Percentiles rank a stretch among this genome's conserved stretches.
These are phyloP conservation scores for Hawksworthiomyces lignivorus DNA, from an alignment of 2,329 filamentous ascomycete species.

Conservation along the genomic window DNA sequence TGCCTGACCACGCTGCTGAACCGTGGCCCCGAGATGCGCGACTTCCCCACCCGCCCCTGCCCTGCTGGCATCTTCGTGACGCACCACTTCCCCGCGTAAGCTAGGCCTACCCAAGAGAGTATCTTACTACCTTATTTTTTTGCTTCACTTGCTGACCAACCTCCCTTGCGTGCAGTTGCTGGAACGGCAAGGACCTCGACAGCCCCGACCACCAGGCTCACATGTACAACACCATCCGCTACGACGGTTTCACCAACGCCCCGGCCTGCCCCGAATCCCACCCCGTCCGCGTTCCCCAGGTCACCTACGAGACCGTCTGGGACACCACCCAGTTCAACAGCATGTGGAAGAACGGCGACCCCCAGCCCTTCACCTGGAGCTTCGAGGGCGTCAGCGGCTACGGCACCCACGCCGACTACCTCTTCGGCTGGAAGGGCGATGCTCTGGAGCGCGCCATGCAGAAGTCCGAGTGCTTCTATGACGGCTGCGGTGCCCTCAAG, in stretches of 20 bases:
- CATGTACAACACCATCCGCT: slow-evolving; percentile 18
- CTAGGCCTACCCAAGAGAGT: too few species aligned
- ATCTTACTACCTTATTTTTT: not conserved
- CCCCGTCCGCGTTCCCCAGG: slow-evolving; percentile 28
- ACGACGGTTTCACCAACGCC: slow-evolving; percentile 23
- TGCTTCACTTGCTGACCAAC: not conserved
- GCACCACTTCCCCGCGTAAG: slow-evolving; percentile 18
- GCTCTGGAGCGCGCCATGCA: slow-evolving; percentile 23
- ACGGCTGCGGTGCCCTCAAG: slow-evolving; percentile 26
- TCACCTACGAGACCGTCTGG: slow-evolving; percentile 28
- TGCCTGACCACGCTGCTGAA: slow-evolving; percentile 15
- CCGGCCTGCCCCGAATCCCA: slow-evolving; percentile 25
- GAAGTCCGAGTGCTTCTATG: slow-evolving; percentile 32
- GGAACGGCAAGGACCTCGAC: slow-evolving; percentile 48
- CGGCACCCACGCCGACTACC: slow-evolving; percentile 25
- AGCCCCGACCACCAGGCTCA: slow-evolving; percentile 27
- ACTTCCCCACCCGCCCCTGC: slow-evolving; percentile 15
- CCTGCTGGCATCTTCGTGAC: slow-evolving; percentile 16
- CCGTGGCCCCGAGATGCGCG: slow-evolving; percentile 12
- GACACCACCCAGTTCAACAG: slow-evolving; percentile 23
- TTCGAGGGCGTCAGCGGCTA: slow-evolving; percentile 23
- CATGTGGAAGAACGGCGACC: slow-evolving; percentile 22
- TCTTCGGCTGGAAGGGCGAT: slow-evolving; percentile 23
- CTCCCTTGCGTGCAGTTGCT: slow-evolving; percentile 32
- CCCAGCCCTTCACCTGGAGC: slow-evolving; percentile 19